A percentile compares a stretch with the other conserved stretches of the same genome.
These are phyloP conservation scores for Debaryomyces psychrophilus DNA, from an alignment of 1,139 yeast species.

Conservation along the genomic window DNA sequence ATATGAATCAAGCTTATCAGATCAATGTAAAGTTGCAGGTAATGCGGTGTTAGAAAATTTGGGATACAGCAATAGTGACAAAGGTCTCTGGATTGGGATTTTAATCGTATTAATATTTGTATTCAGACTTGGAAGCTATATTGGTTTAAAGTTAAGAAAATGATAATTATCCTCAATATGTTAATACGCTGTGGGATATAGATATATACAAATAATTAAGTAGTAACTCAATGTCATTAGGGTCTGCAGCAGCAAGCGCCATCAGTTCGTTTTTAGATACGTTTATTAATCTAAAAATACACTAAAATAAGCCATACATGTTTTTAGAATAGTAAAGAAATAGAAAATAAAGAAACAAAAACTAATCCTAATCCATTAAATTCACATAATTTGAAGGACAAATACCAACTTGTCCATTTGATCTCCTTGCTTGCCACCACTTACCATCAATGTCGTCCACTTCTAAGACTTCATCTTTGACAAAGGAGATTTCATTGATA, in stretches of 20 bases:
- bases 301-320: slow-evolving; percentile 5
- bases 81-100: slow-evolving; percentile 39
- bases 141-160: slow-evolving; percentile 3
- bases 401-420: slow-evolving; percentile 92
- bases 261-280: neutral
- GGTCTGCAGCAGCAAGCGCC: no score
- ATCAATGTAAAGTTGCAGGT: slow-evolving; percentile 35
- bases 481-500: slow-evolving; percentile 88
- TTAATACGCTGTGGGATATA: no score
- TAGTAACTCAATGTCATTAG: no score
- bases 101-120: slow-evolving; percentile 30
- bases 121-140: slow-evolving; percentile 23
- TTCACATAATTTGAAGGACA: slow-evolving; percentile 95
- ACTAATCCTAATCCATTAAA: slow-evolving; percentile 52
- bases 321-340: neutral
- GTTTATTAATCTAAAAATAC: slow-evolving; percentile 3
- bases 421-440: slow-evolving; percentile 97
- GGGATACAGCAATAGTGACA: slow-evolving; percentile 30
- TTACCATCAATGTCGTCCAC: slow-evolving; percentile 94
- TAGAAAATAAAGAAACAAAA: slow-evolving; percentile 2
- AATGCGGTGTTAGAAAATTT: slow-evolving; percentile 31
- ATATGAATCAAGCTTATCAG: slow-evolving; percentile 31
- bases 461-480: slow-evolving; percentile 85
- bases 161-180: neutral
- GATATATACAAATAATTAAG: no score